Evolutionary conservation across 495 filamentous ascomycete genomes (phyloP), one percentile per base, ranked within the genome.

Genomic region (Daldinia concentrica): DNA sequence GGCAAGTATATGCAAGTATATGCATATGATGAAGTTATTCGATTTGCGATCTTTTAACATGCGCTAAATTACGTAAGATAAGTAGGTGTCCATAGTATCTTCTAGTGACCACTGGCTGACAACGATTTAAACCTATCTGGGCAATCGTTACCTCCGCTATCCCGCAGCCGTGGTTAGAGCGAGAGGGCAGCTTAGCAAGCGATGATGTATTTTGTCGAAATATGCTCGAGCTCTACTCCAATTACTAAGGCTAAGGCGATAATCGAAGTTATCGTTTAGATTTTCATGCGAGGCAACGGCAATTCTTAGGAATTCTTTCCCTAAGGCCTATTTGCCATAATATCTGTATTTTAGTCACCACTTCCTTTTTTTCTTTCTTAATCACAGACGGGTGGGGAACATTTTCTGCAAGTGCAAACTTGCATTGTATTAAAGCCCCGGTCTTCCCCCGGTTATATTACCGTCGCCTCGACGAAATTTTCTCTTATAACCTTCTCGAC

Each of bases 211-310:
- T 71, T 17, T 45, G 52, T 58, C 37, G 45, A 66, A 71, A 66
- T 66, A 59, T 22, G 34, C 51, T 58, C 34, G 34, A 71, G 68
- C 68, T 66, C 57, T 54, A 45, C 57, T 62, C 24, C 27, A 63
- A 71, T 71, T 71, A 66, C n/a, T 71, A 71, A 71, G 63, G 59
- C 7, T 71, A 71, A 71, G 63, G 43, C 63, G 63, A 71, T 41
- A 54, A 43, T 64, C 57, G 45, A 66, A 62, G 58, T 30, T 58
- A 7, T 54, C 55, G n/a, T 54, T 36, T 41, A 54, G 26, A 66
- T 34, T 58, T 65, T 56, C 43, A 14, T 24, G 17, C 41, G 48
- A 50, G 52, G 63, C 69, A 62, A 71, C 62, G 69, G 63, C 52
- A 1, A 58, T 43, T 54, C 39, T 60, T 63, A n/a, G 50, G 50